phyloP scores from a whole-genome alignment of 2,329 filamentous ascomycete species.

The Colletotrichum navitas region DNA sequence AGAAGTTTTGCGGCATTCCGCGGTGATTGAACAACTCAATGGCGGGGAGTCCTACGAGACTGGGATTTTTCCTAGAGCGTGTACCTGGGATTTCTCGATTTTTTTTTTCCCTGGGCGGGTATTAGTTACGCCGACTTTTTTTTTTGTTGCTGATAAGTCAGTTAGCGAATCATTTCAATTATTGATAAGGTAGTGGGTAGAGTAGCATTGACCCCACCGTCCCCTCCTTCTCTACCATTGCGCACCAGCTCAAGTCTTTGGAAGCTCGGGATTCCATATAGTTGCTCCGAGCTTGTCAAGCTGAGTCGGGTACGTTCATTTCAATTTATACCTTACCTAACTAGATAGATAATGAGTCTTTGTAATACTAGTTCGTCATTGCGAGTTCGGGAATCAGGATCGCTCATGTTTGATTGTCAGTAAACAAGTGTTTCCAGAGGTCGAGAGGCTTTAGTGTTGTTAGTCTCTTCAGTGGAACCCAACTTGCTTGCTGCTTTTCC shows the following conservation, averaged over 20 bases:
- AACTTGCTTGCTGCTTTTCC: not conserved
- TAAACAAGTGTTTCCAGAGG: not conserved
- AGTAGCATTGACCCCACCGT: not conserved
- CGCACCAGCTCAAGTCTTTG: not conserved
- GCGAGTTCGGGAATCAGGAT: not conserved
- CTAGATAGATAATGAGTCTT: not conserved
- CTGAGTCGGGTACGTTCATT: not conserved
- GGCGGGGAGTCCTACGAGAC: slow-evolving; percentile 33
- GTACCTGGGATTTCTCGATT: slow-evolving; percentile 46
- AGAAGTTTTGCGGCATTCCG: slow-evolving; percentile 41
- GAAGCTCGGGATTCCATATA: not conserved
- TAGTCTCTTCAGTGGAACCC: slow-evolving; percentile 6
- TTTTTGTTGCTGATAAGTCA: slow-evolving; percentile 44
- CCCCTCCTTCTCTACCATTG: not conserved
- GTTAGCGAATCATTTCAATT: slow-evolving; percentile 40
- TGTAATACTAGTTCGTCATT: too few relatives aligned
- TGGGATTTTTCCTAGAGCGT: slow-evolving; percentile 21
- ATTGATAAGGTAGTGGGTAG: slow-evolving; percentile 29
- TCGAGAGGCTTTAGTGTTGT: not conserved
- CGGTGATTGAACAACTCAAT: slow-evolving; percentile 40
- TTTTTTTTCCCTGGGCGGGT: slow-evolving; percentile 44
- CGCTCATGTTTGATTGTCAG: not conserved
- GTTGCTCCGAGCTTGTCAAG: not conserved
- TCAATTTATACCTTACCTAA: not conserved
- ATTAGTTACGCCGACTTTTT: slow-evolving; percentile 45